Conservation (phyloP, 352 stramenopile genomes). For the Phytopythium boreale region DNA sequence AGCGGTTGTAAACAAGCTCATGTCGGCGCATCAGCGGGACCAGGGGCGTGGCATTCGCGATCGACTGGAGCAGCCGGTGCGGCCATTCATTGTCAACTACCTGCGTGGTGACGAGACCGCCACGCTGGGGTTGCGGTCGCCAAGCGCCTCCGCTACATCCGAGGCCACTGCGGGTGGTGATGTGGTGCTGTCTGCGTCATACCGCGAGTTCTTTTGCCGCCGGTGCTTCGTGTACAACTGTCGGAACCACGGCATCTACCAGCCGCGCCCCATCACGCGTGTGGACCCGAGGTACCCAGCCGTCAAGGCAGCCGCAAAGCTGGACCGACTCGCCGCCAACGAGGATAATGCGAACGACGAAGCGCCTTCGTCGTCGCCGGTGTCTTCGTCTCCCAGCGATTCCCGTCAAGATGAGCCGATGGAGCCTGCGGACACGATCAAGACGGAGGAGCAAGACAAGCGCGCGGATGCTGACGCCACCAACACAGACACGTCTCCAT, state of each 20-base stretch:
- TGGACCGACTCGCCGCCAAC: constrained; percentile 19
- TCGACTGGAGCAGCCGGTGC: constrained; percentile 27
- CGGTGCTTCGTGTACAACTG: constrained; percentile 80
- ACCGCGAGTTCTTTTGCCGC: constrained; percentile 66
- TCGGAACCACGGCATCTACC: constrained; percentile 56
- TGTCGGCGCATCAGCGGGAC: constrained; percentile 5
- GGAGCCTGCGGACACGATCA: not conserved
- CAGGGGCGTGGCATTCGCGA: constrained; percentile 16
- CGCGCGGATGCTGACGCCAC: not conserved
- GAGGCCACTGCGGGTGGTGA: not conserved
- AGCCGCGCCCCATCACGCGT: constrained; percentile 40
- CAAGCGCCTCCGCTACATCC: not conserved
- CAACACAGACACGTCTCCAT: not conserved
- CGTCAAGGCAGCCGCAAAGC: constrained; percentile 40
- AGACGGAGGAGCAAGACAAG: not conserved
- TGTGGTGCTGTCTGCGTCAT: constrained; percentile 17
- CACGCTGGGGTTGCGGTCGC: constrained; percentile 7
- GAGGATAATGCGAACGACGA: not conserved
- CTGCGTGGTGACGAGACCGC: constrained; percentile 10
- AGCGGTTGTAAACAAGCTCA: not conserved
- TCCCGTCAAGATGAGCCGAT: not conserved
- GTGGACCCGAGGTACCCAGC: constrained; percentile 53
- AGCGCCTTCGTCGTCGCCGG: not conserved
- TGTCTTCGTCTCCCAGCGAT: not conserved
- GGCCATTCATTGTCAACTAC: constrained; percentile 27